Percentiles rank a stretch among this genome's conserved stretches.
Evolutionary conservation across 2,329 filamentous ascomycete genomes (phyloP).

Genomic region (Penicillium brevicompactum): DNA sequence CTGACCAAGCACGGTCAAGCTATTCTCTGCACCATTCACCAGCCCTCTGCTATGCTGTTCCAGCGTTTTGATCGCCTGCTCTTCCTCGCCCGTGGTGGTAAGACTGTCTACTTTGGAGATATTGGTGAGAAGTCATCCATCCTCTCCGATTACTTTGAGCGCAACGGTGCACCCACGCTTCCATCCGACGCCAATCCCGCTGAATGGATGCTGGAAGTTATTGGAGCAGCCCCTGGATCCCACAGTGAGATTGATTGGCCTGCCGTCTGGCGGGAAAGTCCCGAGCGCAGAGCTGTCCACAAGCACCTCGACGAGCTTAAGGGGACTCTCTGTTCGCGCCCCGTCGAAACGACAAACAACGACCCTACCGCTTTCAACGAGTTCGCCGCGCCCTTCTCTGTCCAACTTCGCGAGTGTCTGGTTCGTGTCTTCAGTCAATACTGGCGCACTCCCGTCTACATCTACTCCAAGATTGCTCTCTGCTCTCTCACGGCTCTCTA

Average conservation of each 20-base stretch:
- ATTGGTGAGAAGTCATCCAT: conserved; percentile 62
- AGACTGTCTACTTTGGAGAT: conserved; percentile 70
- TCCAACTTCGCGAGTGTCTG: conserved; percentile 69
- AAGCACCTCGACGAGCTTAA: conserved; percentile 58
- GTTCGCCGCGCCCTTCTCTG: conserved; percentile 74
- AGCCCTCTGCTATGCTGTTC: conserved; percentile 94
- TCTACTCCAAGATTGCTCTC: conserved; percentile 77
- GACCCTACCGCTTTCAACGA: conserved; percentile 67
- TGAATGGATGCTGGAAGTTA: conserved; percentile 70
- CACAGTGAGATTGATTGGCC: conserved; percentile 67
- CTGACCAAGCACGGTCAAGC: conserved; percentile 86
- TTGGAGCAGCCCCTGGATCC: conserved; percentile 64
- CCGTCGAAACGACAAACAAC: conserved; percentile 35
- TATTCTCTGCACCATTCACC: conserved; percentile 95
- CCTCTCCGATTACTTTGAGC: conserved; percentile 65
- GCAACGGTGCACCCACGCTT: conserved; percentile 63
- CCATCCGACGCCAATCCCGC: conserved; percentile 68
- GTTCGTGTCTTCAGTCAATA: conserved; percentile 85
- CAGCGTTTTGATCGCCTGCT: conserved; percentile 74
- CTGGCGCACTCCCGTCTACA: conserved; percentile 87
- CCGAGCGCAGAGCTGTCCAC: conserved; percentile 59
- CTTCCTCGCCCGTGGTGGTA: conserved; percentile 66
- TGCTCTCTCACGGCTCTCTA: conserved; percentile 70
- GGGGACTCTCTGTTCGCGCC: conserved; percentile 43
- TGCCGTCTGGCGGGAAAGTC: conserved; percentile 61